Percentiles rank a stretch among this genome's conserved stretches.
These are phyloP conservation scores for Fagus crenata DNA, from an alignment of 306 rosid species.

Conservation along the genomic window DNA sequence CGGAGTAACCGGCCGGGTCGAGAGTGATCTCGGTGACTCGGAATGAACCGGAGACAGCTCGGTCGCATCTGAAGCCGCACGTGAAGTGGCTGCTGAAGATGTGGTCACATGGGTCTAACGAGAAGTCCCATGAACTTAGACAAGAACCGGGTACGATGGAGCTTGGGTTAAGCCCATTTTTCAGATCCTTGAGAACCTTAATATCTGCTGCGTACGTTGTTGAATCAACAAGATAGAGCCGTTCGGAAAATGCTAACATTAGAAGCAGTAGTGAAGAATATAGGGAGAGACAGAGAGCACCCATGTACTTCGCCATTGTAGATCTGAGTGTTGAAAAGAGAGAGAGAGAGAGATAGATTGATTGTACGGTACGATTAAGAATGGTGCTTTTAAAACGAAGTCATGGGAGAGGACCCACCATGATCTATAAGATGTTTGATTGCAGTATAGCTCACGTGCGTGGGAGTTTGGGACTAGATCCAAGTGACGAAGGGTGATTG, in stretches of 20 bases:
- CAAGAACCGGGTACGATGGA: constrained; percentile 61
- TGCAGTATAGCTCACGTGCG: no score
- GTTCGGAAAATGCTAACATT: neutral
- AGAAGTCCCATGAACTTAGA: constrained; percentile 68
- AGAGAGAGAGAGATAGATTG: neutral
- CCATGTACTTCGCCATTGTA: neutral
- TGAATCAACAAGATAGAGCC: constrained; percentile 34
- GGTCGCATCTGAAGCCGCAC: constrained; percentile 81
- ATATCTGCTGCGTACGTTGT: constrained; percentile 56
- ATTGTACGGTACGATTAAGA: neutral
- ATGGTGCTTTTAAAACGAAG: no score
- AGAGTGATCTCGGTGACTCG: constrained; percentile 79
- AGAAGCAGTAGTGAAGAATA: neutral
- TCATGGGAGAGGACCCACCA: no score
- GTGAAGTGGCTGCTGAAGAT: constrained; percentile 65
- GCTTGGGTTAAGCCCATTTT: constrained; percentile 36
- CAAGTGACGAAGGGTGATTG: no score
- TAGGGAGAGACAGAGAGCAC: neutral
- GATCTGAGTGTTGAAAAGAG: neutral
- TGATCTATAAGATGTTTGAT: no score
- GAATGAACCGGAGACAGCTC: constrained; percentile 32
- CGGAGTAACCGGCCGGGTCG: constrained; percentile 80
- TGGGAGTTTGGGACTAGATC: no score
- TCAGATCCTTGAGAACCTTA: constrained; percentile 50
- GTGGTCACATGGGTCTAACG: constrained; percentile 69